Base-by-base conservation (phyloP, 2,329 filamentous ascomycete genomes). In the Beauveria medogensis region DNA sequence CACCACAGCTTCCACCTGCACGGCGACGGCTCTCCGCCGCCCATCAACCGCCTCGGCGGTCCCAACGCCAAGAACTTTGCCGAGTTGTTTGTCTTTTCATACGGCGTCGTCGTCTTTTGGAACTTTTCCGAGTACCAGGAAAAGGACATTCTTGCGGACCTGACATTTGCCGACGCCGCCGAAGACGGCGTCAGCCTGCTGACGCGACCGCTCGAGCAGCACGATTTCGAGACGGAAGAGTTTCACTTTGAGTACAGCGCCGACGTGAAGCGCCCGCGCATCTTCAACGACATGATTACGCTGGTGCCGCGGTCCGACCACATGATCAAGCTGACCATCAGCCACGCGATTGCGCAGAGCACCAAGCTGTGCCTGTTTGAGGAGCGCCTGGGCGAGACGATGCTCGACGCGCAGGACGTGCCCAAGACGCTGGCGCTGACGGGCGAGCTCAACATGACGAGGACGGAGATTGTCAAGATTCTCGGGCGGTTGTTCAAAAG, bases 221-320 rank as follows among this genome's bases (percentile, higher is more conserved):
- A 88, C 65, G 92, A 97, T 70, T 96, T 95, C 67, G 94, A 99
- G 77, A 99, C 90, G 0, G 94, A 99, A 71, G 93, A 97, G 71
- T 97, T 99, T 69, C 93, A 99, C 71, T 99, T 99, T 71, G 92
- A 97, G 73, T 99, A 99, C 78, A 96, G 91, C 68, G 83, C 86
- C 1, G 83, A 91, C 62, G 91, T 94, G 40, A 88, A 92, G 64
- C 85, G 92, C 55, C 94, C 94, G 5, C 85, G 94, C 61, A 90
- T 99, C 34, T 99, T 95, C 78, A 97, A 99, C 75, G 94, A 99
- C 74, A 99, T 99, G 94, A 97, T 99, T 68, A 99, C 94, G 0
- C 78, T 99, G 50, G 83, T 95, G 64, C 95, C 91, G 63, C 88
- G 91, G 44, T 84, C 82, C 30, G 94, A 99, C 75, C 94, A 99